Conservation (phyloP, 345 rosid species). For the Eucalyptus leucophloia region DNA sequence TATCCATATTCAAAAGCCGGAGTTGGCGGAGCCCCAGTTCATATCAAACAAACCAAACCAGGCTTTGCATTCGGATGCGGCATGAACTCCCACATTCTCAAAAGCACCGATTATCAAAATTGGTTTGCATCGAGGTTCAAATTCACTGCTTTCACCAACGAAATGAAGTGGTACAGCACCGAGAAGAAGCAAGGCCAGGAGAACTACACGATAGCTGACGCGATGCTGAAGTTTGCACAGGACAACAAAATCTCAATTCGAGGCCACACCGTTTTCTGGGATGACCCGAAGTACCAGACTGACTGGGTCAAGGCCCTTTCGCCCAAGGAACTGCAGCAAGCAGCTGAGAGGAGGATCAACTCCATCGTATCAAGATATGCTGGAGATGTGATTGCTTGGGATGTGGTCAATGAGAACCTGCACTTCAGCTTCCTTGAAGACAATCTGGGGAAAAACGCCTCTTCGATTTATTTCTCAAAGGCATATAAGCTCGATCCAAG, state of each 20-base stretch:
- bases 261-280: conserved; percentile 90
- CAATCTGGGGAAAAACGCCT: conserved; percentile 47
- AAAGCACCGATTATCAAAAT: conserved; percentile 32
- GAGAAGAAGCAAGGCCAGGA: conserved; percentile 46
- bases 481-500: conserved; percentile 38
- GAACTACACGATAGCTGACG: conserved; percentile 56
- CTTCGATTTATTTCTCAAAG: conserved; percentile 24
- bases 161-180: conserved; percentile 86
- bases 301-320: conserved; percentile 52
- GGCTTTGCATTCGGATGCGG: conserved; percentile 62
- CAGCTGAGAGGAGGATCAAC: conserved; percentile 34
- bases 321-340: conserved; percentile 16
- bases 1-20: conserved; percentile 26
- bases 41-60: conserved; percentile 25
- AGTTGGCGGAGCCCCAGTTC: conserved; percentile 24
- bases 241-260: conserved; percentile 39
- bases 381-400: conserved; percentile 72
- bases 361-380: conserved; percentile 61
- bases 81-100: conserved; percentile 51
- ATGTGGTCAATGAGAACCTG: conserved; percentile 73
- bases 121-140: conserved; percentile 77
- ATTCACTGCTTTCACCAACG: conserved; percentile 66
- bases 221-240: conserved; percentile 43
- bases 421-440: conserved; percentile 73
- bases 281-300: conserved; percentile 43